phyloP scores from a whole-genome alignment of 805 yeast genomes.

The Pichia gijzeniarum region DNA sequence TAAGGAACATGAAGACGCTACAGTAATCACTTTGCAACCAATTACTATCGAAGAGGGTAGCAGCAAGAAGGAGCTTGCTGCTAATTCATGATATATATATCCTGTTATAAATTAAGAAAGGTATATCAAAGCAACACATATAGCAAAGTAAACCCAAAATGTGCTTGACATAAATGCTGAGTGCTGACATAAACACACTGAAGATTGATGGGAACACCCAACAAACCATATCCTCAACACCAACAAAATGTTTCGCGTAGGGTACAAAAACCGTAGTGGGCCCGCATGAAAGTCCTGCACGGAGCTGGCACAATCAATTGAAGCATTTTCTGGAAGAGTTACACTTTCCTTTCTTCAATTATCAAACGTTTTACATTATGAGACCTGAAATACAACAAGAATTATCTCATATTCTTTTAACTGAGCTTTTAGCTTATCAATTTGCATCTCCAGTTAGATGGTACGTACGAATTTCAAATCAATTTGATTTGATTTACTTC shows the following conservation, averaged over 20 bases:
- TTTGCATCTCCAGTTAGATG: conserved; percentile 99
- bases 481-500: neutral
- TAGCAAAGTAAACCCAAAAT: no score
- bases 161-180: no score
- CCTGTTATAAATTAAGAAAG: no score
- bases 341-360: neutral
- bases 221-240: neutral
- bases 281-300: no score
- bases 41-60: no score
- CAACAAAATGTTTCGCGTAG: neutral
- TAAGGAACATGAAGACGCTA: neutral
- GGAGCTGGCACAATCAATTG: no score
- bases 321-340: no score
- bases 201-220: neutral
- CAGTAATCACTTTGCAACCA: neutral
- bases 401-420: conserved; percentile 86
- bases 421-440: conserved; percentile 96
- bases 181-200: neutral
- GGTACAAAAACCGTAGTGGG: no score
- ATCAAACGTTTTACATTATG: conserved; percentile 34
- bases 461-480: conserved; percentile 30
- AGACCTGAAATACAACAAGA: conserved; percentile 97
- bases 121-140: no score
- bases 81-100: no score
- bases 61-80: no score